These are phyloP conservation scores for Cardamine chenopodiifolia DNA, from an alignment of 345 rosid species.

Conservation along the genomic window DNA sequence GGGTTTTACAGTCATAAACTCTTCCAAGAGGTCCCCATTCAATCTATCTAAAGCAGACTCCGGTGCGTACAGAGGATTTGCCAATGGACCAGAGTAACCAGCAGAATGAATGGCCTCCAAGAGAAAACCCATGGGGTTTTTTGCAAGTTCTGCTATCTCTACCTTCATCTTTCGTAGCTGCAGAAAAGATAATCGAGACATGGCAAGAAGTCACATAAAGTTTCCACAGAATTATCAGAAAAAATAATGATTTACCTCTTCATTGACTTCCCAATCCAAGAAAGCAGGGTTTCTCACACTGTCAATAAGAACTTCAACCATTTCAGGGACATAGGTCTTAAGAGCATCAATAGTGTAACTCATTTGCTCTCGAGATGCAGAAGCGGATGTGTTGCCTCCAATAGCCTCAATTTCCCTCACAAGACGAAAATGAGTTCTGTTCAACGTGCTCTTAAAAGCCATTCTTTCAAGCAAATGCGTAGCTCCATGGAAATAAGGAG, in stretches of 20 bases:
- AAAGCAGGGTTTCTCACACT: conserved; percentile 74
- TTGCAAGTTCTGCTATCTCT: conserved; percentile 57
- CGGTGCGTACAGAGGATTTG: conserved; percentile 68
- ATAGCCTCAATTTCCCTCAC: conserved; percentile 80
- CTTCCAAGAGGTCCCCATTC: conserved; percentile 58
- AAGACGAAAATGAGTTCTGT: conserved; percentile 63
- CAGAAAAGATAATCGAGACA: conserved; percentile 6
- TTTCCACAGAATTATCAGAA: background rate
- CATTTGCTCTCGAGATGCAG: conserved; percentile 80
- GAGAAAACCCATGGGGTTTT: conserved; percentile 70
- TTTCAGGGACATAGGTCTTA: conserved; percentile 69
- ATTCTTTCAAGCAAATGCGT: conserved; percentile 74
- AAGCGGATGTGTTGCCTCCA: conserved; percentile 64
- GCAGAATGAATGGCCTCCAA: conserved; percentile 78
- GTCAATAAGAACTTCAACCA: conserved; percentile 78
- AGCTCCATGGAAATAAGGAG: conserved; percentile 62
- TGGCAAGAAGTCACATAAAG: conserved; percentile 9
- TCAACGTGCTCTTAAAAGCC: conserved; percentile 79
- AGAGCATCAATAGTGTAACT: conserved; percentile 69
- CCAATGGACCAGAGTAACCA: conserved; percentile 65
- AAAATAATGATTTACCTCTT: conserved; percentile 51
- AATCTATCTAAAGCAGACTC: conserved; percentile 56
- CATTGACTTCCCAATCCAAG: conserved; percentile 83
- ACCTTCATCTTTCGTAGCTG: conserved; percentile 65
- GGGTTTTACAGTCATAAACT: conserved; percentile 62